These are phyloP conservation scores for Cadophora gregata DNA, from an alignment of 2,329 filamentous ascomycete species.

Conservation along the genomic window DNA sequence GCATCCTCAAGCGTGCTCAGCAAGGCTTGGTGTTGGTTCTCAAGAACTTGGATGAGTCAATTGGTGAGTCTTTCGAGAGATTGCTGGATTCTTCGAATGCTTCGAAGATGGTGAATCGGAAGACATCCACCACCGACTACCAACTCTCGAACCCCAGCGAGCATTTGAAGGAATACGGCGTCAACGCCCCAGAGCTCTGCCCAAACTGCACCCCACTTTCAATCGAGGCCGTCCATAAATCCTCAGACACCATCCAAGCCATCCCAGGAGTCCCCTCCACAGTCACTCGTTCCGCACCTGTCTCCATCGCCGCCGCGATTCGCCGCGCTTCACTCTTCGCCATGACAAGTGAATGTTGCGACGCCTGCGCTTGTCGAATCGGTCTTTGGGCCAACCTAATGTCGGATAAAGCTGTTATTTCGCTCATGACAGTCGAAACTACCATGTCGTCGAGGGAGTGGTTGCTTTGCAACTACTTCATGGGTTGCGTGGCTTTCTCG, in stretches of 20 bases:
- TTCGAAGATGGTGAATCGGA: not conserved
- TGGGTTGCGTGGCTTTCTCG: slow-evolving; percentile 21
- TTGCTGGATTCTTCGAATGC: not conserved
- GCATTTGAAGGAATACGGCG: not conserved
- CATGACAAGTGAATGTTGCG: slow-evolving; percentile 10
- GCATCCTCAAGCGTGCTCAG: not conserved
- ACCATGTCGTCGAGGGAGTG: slow-evolving; percentile 13
- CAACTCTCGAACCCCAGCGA: not conserved
- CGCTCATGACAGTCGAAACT: slow-evolving; percentile 6
- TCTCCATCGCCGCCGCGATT: slow-evolving; percentile 18
- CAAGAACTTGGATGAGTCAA: not conserved
- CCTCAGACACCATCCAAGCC: slow-evolving; percentile 5
- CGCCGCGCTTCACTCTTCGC: slow-evolving; percentile 21
- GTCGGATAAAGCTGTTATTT: slow-evolving; percentile 11
- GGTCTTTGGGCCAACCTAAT: slow-evolving; percentile 17
- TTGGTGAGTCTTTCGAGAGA: not conserved
- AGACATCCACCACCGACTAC: not conserved
- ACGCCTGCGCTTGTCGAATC: slow-evolving; percentile 17
- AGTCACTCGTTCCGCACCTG: not conserved
- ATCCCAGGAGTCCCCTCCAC: slow-evolving; percentile 6
- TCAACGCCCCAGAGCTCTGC: not conserved
- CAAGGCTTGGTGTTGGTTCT: not conserved
- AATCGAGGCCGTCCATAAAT: not conserved
- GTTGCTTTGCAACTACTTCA: slow-evolving; percentile 19
- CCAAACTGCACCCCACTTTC: not conserved